phyloP scores from a whole-genome alignment of 352 stramenopile genomes.

The Phytophthora uliginosa region DNA sequence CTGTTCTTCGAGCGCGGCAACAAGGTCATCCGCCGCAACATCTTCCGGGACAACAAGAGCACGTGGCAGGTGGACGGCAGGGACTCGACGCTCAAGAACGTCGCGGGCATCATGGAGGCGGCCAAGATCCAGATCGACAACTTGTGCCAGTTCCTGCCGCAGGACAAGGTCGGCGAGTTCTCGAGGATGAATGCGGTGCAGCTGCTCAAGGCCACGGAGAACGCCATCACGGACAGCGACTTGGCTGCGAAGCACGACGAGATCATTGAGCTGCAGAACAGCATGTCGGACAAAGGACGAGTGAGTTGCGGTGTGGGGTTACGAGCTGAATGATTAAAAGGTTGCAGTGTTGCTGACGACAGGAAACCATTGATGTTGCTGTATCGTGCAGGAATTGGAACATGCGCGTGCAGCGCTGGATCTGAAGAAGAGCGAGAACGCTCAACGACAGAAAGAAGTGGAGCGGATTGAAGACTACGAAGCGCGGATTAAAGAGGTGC shows the following conservation, averaged over 20 bases:
- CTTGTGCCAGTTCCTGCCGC: constrained; percentile 98
- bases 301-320: constrained; percentile 34
- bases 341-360: constrained; percentile 5
- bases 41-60: constrained; percentile 93
- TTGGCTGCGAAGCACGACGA: constrained; percentile 78
- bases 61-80: constrained; percentile 84
- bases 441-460: constrained; percentile 84
- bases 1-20: constrained; percentile 87
- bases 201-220: constrained; percentile 85
- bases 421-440: constrained; percentile 88
- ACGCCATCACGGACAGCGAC: constrained; percentile 78
- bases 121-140: constrained; percentile 99
- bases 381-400: constrained; percentile 66
- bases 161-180: constrained; percentile 96
- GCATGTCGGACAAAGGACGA: constrained; percentile 77
- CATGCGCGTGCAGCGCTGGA: constrained; percentile 70
- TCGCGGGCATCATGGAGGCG: constrained; percentile 82
- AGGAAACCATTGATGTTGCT: not conserved
- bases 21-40: constrained; percentile 91
- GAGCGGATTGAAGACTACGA: constrained; percentile 89
- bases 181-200: constrained; percentile 87
- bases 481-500: constrained; percentile 79
- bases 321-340: not conserved
- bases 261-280: constrained; percentile 81
- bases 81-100: constrained; percentile 74